Evolutionary conservation across 768 basidiomycete species (phyloP).

Genomic region (Trametes cubensis): DNA sequence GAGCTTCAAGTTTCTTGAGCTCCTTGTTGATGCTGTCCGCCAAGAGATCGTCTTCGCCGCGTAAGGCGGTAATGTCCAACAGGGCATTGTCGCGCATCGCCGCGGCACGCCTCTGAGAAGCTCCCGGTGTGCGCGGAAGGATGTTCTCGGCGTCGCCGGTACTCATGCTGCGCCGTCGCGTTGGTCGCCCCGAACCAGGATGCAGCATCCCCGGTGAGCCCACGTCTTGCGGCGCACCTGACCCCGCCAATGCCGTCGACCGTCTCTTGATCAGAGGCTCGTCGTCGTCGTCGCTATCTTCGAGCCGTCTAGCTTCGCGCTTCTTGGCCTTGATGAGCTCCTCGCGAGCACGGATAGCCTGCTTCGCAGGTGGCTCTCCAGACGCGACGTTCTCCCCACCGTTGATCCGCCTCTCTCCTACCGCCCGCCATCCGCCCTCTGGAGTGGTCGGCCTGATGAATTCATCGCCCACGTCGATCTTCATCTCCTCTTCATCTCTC

Average conservation of each 20-base stretch:
- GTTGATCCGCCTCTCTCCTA: neutral
- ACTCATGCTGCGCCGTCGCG: conserved; percentile 72
- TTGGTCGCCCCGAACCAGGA: conserved; percentile 45
- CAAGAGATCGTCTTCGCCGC: conserved; percentile 55
- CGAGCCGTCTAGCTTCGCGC: conserved; percentile 58
- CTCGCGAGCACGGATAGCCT: conserved; percentile 67
- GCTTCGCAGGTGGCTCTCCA: conserved; percentile 52
- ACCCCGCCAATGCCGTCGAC: conserved; percentile 10
- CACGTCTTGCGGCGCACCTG: neutral
- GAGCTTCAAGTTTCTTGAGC: conserved; percentile 57
- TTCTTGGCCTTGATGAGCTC: conserved; percentile 72
- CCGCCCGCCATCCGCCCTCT: conserved; percentile 13
- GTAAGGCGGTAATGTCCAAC: conserved; percentile 42
- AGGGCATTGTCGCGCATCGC: conserved; percentile 35
- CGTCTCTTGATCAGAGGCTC: neutral
- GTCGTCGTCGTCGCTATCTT: conserved; percentile 44
- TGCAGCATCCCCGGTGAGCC: conserved; percentile 19
- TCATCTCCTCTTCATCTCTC: conserved; percentile 31
- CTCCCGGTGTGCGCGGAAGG: conserved; percentile 36
- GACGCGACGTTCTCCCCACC: neutral
- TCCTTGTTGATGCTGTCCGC: conserved; percentile 76
- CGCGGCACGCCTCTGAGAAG: conserved; percentile 20
- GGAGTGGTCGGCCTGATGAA: conserved; percentile 13
- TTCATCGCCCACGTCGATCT: conserved; percentile 24
- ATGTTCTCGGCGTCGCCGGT: conserved; percentile 68